A percentile compares a stretch with the other conserved stretches of the same genome.
phyloP scores from a whole-genome alignment of 2,329 filamentous ascomycete genomes.

The Aspergillus sp. region DNA sequence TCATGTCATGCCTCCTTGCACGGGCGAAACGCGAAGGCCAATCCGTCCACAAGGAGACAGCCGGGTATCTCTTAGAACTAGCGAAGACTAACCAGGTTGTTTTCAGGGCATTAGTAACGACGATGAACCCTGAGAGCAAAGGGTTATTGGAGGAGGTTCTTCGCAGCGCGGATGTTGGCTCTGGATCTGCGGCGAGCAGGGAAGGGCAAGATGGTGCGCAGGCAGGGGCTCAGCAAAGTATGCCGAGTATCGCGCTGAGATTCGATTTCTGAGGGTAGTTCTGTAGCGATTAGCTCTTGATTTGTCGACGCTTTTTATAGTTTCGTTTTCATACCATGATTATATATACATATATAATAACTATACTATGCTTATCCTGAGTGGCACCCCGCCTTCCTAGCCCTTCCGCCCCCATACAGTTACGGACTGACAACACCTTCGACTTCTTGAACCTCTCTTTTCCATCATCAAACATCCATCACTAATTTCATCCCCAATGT shows the following conservation, averaged over 20 bases:
- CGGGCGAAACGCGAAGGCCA: constrained; percentile 66
- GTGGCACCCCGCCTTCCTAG: not conserved
- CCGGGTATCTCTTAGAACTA: constrained; percentile 74
- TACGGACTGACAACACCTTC: not conserved
- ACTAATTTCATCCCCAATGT: not conserved
- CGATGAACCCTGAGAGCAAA: constrained; percentile 69
- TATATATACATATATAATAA: not conserved
- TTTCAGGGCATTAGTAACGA: constrained; percentile 73
- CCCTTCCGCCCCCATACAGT: too few species aligned
- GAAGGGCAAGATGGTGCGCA: constrained; percentile 38
- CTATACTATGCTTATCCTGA: too few species aligned
- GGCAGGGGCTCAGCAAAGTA: constrained; percentile 53
- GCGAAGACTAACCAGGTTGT: constrained; percentile 70
- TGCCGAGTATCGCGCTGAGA: constrained; percentile 86
- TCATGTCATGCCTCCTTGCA: constrained; percentile 74
- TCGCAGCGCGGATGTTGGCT: constrained; percentile 56
- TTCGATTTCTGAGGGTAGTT: constrained; percentile 71
- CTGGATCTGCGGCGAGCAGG: constrained; percentile 34
- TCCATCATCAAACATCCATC: not conserved
- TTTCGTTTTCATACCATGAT: not conserved
- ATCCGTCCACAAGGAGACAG: constrained; percentile 68
- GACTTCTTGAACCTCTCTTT: not conserved
- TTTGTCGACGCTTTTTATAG: not conserved
- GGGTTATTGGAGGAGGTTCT: constrained; percentile 80
- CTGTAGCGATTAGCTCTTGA: not conserved